Evolutionary conservation across 2,329 filamentous ascomycete genomes (phyloP).

Genomic region (Penicillium sp.): DNA sequence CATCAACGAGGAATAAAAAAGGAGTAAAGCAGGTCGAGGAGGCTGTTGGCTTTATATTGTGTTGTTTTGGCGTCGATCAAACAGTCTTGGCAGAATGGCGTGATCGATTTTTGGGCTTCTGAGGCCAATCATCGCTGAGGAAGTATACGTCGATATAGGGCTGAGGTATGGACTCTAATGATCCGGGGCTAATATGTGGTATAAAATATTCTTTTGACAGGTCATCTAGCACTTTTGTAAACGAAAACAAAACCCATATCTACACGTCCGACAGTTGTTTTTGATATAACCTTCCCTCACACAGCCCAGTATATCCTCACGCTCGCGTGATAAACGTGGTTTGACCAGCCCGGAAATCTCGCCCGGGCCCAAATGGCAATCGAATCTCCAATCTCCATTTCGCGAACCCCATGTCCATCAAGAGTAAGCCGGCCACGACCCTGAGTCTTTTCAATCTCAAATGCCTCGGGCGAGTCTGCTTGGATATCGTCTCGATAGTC

Average conservation of each 20-base stretch:
- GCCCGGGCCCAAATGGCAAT: conserved; percentile 38
- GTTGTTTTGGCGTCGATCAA: conserved; percentile 11
- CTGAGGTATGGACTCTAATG: background rate
- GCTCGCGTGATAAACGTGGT: conserved; percentile 29
- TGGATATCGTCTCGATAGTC: conserved; percentile 32
- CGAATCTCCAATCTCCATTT: conserved; percentile 36
- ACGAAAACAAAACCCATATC: background rate
- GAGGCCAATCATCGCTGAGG: conserved; percentile 3
- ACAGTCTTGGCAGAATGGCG: conserved; percentile 35
- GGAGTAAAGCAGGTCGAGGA: conserved; percentile 14
- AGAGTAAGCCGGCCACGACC: conserved; percentile 36
- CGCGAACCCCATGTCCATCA: conserved; percentile 33
- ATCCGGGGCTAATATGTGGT: background rate
- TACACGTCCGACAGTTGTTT: background rate
- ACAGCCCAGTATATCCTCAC: conserved; percentile 39
- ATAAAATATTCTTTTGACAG: background rate
- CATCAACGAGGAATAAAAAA: background rate
- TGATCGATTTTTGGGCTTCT: conserved; percentile 19
- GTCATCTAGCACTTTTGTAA: background rate
- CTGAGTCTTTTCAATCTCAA: conserved; percentile 26
- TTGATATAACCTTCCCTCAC: conserved; percentile 9
- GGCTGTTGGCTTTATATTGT: conserved; percentile 28
- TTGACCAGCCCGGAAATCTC: conserved; percentile 37
- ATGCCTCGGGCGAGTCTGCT: conserved; percentile 31
- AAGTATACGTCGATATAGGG: background rate